Evolutionary conservation across 176 grass and related monocot species (phyloP).

Genomic region (Phoenix roebelenii): DNA sequence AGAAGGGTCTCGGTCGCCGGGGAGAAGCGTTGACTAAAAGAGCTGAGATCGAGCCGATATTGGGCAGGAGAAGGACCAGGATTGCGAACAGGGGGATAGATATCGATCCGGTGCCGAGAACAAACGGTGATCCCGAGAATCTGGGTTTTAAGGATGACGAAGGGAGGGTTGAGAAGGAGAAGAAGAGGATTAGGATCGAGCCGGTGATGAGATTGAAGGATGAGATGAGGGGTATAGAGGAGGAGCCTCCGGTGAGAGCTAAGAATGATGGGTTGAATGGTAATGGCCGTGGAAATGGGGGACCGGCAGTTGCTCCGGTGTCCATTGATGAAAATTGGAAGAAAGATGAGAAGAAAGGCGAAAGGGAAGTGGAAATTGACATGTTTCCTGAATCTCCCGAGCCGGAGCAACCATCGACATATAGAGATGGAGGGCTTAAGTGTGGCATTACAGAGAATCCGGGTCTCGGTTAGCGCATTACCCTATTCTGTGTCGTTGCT

Average conservation of each 20-base stretch:
- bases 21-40: not conserved
- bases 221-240: not conserved
- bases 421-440: constrained; percentile 36
- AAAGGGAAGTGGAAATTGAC: constrained; percentile 26
- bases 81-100: not conserved
- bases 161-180: constrained; percentile 16
- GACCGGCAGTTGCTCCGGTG: constrained; percentile 31
- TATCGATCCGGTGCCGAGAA: not conserved
- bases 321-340: constrained; percentile 29
- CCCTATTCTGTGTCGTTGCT: not conserved
- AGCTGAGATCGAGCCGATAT: constrained; percentile 32
- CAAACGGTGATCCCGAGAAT: no score
- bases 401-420: constrained; percentile 14
- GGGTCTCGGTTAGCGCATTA: constrained; percentile 51
- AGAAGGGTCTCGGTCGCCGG: constrained; percentile 8
- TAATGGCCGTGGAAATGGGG: constrained; percentile 8
- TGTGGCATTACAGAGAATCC: constrained; percentile 73
- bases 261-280: constrained; percentile 30
- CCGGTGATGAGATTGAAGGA: constrained; percentile 17
- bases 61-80: not conserved
- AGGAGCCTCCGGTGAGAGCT: constrained; percentile 12
- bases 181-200: constrained; percentile 4
- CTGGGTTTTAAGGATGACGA: no score
- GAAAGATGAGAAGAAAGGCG: constrained; percentile 36
- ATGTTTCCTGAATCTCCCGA: constrained; percentile 21